Percentiles rank a stretch among this genome's conserved stretches.
These are phyloP conservation scores for Boletus vermiculosoides DNA, from an alignment of 768 basidiomycete species.

Conservation along the genomic window DNA sequence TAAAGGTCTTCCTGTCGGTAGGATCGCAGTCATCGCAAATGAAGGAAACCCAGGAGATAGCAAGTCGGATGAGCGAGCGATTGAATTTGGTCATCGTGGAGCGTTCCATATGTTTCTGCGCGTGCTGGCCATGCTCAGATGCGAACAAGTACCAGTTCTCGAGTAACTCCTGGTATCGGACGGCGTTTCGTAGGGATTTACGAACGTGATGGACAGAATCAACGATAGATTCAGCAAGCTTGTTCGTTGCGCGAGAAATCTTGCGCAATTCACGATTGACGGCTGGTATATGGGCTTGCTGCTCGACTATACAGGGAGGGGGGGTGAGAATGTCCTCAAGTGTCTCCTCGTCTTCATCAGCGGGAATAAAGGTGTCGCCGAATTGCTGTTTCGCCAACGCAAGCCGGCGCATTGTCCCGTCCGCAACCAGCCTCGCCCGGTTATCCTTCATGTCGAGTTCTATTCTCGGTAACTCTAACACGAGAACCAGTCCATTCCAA, in stretches of 20 bases:
- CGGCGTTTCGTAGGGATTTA: constrained; percentile 54
- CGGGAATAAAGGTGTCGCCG: constrained; percentile 55
- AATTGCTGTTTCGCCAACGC: constrained; percentile 77
- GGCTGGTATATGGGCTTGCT: constrained; percentile 85
- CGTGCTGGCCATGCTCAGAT: constrained; percentile 93
- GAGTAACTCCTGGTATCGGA: constrained; percentile 77
- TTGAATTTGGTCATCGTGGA: constrained; percentile 71
- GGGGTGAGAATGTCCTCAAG: constrained; percentile 42
- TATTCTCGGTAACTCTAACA: constrained; percentile 70
- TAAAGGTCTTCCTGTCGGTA: constrained; percentile 92
- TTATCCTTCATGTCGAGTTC: constrained; percentile 85
- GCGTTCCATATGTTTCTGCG: constrained; percentile 84
- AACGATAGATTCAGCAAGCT: constrained; percentile 89
- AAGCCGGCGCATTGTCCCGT: constrained; percentile 80
- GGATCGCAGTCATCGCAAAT: constrained; percentile 98
- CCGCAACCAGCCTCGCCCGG: constrained; percentile 88
- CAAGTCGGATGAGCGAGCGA: constrained; percentile 79
- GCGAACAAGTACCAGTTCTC: constrained; percentile 96
- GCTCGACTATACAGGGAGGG: constrained; percentile 61
- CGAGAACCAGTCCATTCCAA: constrained; percentile 88
- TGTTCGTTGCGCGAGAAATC: constrained; percentile 85
- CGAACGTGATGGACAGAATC: constrained; percentile 89
- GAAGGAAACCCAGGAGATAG: constrained; percentile 98
- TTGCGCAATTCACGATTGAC: constrained; percentile 90
- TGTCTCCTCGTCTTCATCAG: constrained; percentile 62